Evolutionary conservation across 176 grass and related monocot genomes (phyloP).

Genomic region (Rhynchospora pubera): DNA sequence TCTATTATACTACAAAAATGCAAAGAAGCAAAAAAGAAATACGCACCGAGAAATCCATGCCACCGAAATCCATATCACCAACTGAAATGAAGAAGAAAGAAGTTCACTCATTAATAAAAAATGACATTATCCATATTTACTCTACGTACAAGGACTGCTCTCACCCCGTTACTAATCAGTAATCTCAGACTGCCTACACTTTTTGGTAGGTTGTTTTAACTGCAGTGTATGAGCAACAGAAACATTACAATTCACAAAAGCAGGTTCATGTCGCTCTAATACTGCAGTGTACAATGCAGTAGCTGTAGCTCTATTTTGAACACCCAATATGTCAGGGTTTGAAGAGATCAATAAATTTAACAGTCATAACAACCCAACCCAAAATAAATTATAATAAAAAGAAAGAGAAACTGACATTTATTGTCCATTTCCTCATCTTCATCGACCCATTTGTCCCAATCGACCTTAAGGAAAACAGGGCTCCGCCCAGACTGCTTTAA

Average conservation of each 20-base stretch:
- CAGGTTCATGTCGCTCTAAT: not conserved
- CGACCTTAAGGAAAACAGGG: slow-evolving; percentile 79
- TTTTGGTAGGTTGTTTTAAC: not conserved
- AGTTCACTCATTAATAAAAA: not conserved
- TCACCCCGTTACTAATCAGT: not conserved
- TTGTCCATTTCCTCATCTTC: slow-evolving; percentile 67
- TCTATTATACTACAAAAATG: not conserved
- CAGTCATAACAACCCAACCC: not conserved
- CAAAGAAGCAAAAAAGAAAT: not conserved
- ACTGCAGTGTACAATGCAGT: not conserved
- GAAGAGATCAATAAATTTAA: not conserved
- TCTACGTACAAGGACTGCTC: not conserved
- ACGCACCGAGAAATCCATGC: slow-evolving; percentile 92
- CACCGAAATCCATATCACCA: slow-evolving; percentile 45
- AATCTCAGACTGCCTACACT: not conserved
- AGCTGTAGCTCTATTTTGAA: too few species aligned
- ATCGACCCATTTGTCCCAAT: slow-evolving; percentile 98
- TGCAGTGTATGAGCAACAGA: not conserved
- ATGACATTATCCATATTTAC: not conserved
- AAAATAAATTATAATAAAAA: not conserved
- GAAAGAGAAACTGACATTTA: slow-evolving; percentile 34
- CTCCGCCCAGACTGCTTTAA: slow-evolving; percentile 57
- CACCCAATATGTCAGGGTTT: not conserved
- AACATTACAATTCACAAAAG: not conserved
- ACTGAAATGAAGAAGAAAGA: slow-evolving; percentile 26